A percentile compares a stretch with the other conserved stretches of the same genome.
Conservation (phyloP, 2,329 filamentous ascomycete genomes). For the Fusarium kyushuense region DNA sequence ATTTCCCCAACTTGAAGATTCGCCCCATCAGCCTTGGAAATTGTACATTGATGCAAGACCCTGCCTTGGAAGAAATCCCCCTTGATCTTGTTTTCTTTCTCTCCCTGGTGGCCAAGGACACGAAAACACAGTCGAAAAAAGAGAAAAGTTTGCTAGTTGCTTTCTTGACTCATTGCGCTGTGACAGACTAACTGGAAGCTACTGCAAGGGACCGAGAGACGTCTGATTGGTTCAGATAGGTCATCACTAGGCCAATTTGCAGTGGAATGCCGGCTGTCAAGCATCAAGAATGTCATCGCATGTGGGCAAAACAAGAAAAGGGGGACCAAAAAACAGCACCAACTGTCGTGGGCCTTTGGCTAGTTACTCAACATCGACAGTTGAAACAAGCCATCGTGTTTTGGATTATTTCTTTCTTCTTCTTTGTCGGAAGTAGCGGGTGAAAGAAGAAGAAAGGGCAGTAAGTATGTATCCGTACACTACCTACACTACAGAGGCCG, state of each 20-base stretch:
- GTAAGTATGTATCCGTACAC: not conserved
- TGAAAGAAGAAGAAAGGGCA: not conserved
- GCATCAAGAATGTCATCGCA: constrained; percentile 24
- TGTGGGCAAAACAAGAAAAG: not conserved
- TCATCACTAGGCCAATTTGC: constrained; percentile 7
- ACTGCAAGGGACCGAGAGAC: constrained; percentile 28
- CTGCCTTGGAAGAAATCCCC: constrained; percentile 10
- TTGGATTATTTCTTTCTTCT: constrained; percentile 14
- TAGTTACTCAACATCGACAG: not conserved
- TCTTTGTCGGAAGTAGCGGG: constrained; percentile 18
- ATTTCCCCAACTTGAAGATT: constrained; percentile 1
- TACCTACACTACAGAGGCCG: constrained; percentile 3
- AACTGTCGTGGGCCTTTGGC: not conserved
- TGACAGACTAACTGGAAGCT: constrained; percentile 24
- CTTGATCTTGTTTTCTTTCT: not conserved
- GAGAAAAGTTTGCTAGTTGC: not conserved
- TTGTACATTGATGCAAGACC: constrained; percentile 18
- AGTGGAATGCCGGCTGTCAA: constrained; percentile 22
- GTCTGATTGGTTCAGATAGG: constrained; percentile 8
- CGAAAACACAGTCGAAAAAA: not conserved
- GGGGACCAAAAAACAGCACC: constrained; percentile 5
- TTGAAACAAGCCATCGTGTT: constrained; percentile 32
- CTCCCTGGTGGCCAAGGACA: not conserved
- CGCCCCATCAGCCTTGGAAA: constrained; percentile 16
- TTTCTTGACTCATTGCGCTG: constrained; percentile 29